These are phyloP conservation scores for Vitis hybrid DNA, from an alignment of 177 flowering plant species.

Conservation along the genomic window DNA sequence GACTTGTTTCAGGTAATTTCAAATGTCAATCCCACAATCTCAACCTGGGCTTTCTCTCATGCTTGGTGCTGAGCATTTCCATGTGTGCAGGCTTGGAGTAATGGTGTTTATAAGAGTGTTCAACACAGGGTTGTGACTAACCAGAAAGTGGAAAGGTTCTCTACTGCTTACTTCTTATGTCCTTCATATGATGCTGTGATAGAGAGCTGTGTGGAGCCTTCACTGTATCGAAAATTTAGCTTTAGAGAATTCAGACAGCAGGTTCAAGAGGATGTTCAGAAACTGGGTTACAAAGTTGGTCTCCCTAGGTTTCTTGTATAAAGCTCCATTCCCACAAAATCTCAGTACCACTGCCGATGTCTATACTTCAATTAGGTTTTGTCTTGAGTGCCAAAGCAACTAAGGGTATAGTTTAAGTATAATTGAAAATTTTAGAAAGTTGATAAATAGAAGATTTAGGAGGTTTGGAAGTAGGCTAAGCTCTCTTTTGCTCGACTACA, in stretches of 20 bases:
- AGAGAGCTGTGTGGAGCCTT: constrained; percentile 39
- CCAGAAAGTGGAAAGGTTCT: constrained; percentile 54
- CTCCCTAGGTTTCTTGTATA: constrained; percentile 52
- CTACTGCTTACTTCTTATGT: constrained; percentile 77
- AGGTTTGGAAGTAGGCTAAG: no score
- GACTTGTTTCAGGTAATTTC: constrained; percentile 72
- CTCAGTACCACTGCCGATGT: no score
- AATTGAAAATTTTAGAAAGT: no score
- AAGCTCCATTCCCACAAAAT: not conserved
- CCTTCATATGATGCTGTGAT: constrained; percentile 69
- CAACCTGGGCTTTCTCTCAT: no score
- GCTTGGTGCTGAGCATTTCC: no score
- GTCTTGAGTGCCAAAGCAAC: no score
- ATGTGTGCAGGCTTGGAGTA: constrained; percentile 82
- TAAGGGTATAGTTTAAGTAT: no score
- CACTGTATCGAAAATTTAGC: constrained; percentile 59
- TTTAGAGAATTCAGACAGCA: constrained; percentile 60
- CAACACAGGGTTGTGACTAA: constrained; percentile 74
- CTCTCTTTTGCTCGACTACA: no score
- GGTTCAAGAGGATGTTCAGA: constrained; percentile 63
- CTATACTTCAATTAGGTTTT: no score
- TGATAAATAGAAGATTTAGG: no score
- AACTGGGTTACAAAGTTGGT: constrained; percentile 60
- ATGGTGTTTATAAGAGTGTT: constrained; percentile 72
- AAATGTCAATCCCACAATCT: no score